Conservation (phyloP, 2,329 filamentous ascomycete species). For the Rachicladosporium sp. region DNA sequence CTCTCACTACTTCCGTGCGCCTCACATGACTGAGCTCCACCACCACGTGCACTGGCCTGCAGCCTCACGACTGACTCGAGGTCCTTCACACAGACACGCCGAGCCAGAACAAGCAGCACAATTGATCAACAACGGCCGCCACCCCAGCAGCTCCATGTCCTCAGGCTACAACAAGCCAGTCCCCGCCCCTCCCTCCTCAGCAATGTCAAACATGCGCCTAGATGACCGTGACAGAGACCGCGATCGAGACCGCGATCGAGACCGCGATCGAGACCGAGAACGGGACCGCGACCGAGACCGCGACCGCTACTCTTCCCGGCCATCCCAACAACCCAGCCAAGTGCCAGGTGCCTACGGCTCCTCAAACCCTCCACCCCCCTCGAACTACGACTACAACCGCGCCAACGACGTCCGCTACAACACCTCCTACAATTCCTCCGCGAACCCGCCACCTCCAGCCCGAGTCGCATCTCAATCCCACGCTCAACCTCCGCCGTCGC, state of each 20-base stretch:
- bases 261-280: no score
- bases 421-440: constrained; percentile 20
- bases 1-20: constrained; percentile 1
- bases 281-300: no score
- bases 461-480: constrained; percentile 6
- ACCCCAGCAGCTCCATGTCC: constrained; percentile 12
- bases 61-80: constrained; percentile 10
- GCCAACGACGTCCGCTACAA: constrained; percentile 6
- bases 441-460: constrained; percentile 10
- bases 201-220: constrained; percentile 24
- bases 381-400: constrained; percentile 11
- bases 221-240: constrained; percentile 21
- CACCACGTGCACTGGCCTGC: constrained; percentile 4
- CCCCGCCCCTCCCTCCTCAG: constrained; percentile 22
- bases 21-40: constrained; percentile 2
- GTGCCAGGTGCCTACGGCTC: constrained; percentile 28
- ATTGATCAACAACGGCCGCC: constrained; percentile 22
- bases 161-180: constrained; percentile 31
- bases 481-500: constrained; percentile 19
- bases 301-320: no score
- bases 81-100: constrained; percentile 45
- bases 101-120: constrained; percentile 52
- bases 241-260: no score
- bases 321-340: constrained; percentile 15
- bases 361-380: constrained; percentile 16